phyloP scores from a whole-genome alignment of 768 basidiomycete species.

The Amanita fuliginea region DNA sequence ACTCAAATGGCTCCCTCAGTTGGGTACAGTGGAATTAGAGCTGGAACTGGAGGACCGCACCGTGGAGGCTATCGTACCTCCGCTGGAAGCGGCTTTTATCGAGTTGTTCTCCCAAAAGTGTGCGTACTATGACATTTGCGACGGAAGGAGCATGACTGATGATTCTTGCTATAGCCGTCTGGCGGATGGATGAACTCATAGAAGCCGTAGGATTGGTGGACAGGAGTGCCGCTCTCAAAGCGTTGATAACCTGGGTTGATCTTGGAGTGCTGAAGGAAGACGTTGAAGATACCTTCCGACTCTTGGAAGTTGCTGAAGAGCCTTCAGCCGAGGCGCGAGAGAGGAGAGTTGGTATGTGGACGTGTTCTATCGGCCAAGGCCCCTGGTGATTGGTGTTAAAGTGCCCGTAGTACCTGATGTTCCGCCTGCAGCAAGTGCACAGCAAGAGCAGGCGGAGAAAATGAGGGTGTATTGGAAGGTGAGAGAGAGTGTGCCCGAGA shows the following conservation, averaged over 20 bases:
- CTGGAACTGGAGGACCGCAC: constrained; percentile 76
- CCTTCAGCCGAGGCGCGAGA: constrained; percentile 15
- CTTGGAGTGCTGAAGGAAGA: constrained; percentile 72
- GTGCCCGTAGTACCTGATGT: constrained; percentile 26
- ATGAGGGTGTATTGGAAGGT: constrained; percentile 88
- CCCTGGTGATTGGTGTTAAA: neutral
- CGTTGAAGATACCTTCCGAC: constrained; percentile 41
- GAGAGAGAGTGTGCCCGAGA: neutral
- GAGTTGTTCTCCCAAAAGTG: constrained; percentile 75
- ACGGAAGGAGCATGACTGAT: neutral
- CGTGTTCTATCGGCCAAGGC: neutral
- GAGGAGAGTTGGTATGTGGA: constrained; percentile 14
- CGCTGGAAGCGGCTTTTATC: constrained; percentile 85
- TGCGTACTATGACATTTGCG: constrained; percentile 11
- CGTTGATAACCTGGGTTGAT: constrained; percentile 76
- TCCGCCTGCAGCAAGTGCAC: constrained; percentile 39
- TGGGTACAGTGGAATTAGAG: constrained; percentile 76
- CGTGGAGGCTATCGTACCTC: constrained; percentile 65
- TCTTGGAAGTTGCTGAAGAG: constrained; percentile 56
- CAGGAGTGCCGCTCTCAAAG: constrained; percentile 53
- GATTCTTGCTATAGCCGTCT: constrained; percentile 35
- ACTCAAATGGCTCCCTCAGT: constrained; percentile 80
- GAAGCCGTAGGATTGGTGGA: constrained; percentile 55
- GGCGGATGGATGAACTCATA: constrained; percentile 64
- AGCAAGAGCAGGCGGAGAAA: constrained; percentile 76